Evolutionary conservation across 2,329 filamentous ascomycete species (phyloP), one percentile per base, ranked within the genome.

Genomic region (Gremmenia infestans): DNA sequence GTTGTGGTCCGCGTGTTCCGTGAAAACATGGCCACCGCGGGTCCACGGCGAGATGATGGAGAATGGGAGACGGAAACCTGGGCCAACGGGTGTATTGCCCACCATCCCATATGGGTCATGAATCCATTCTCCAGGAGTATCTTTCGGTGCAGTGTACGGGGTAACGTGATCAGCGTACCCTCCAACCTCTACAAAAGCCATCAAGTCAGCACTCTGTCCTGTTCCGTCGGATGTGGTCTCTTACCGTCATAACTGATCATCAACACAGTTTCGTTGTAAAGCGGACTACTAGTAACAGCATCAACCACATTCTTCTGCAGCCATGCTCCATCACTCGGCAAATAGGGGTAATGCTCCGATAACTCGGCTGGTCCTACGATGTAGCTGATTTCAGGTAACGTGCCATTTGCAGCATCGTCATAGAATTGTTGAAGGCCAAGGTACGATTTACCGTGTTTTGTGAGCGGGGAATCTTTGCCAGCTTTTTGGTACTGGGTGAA

Each of bases 11-110:
- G 74, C 72, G 46, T 77, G 76, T 64, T 81, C 79, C 0, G 77
- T 79, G 59, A 79, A 81, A 2, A 82, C 78, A 12, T 76, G 74
- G 7, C 76, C 77, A 9, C 77, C 77, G 7, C 79, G 76, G 0
- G 78, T 82, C 72, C 76, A 82, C 0, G 79, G 79, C 0, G 78
- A 81, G 55, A 82, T 72, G 67, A 82, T 80, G 60, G 78, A 78
- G 57, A 81, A 77, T 0, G 79, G 80, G 2, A 81, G 70, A 7
- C 80, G 77, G 61, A 78, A n/a, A 25, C 75, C 73, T 39, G 76
- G 75, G 3, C 76, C 76, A 8, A 71, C 70, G 56, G 71, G 76
- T 14, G 74, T 69, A 37, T 76, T 64, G 15, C 74, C 74, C 50
- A 74, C 74, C 1, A 65, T 25, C 5, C 68, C 70, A 52, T 74